Evolutionary conservation across 1,139 yeast genomes (phyloP).

Genomic region (Scheffersomyces titani): DNA sequence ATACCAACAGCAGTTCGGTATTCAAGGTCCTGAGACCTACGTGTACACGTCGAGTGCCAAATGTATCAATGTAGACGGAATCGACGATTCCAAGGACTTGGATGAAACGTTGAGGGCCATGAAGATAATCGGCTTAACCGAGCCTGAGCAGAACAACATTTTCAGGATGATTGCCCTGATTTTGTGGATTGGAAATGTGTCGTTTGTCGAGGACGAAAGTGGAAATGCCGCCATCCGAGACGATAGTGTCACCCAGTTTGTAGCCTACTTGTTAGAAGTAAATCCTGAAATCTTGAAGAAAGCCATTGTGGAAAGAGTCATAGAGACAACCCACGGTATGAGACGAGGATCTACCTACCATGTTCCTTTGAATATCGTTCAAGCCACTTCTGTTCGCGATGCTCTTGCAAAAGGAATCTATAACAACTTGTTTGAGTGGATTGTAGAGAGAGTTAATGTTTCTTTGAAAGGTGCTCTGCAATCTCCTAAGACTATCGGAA

Average conservation of each 20-base stretch:
- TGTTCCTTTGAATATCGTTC: slow-evolving; percentile 87
- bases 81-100: slow-evolving; percentile 81
- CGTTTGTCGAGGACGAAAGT: slow-evolving; percentile 81
- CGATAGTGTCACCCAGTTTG: slow-evolving; percentile 86
- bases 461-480: slow-evolving; percentile 51
- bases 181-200: slow-evolving; percentile 92
- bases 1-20: slow-evolving; percentile 81
- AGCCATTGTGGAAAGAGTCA: slow-evolving; percentile 74
- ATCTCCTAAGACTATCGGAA: slow-evolving; percentile 76
- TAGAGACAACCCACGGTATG: slow-evolving; percentile 89
- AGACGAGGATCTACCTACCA: slow-evolving; percentile 92
- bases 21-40: slow-evolving; percentile 92
- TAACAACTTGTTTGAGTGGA: slow-evolving; percentile 94
- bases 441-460: slow-evolving; percentile 87
- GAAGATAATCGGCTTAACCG: slow-evolving; percentile 80
- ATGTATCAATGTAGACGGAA: slow-evolving; percentile 82
- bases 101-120: slow-evolving; percentile 82
- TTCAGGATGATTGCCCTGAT: slow-evolving; percentile 83
- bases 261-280: slow-evolving; percentile 87
- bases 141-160: slow-evolving; percentile 85
- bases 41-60: slow-evolving; percentile 84
- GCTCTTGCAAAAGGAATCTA: slow-evolving; percentile 95
- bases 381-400: slow-evolving; percentile 93
- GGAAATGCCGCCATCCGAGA: slow-evolving; percentile 86
- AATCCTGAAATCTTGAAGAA: slow-evolving; percentile 66